Conservation (phyloP, 179 eudicot genomes). For the Silene noctiflora region DNA sequence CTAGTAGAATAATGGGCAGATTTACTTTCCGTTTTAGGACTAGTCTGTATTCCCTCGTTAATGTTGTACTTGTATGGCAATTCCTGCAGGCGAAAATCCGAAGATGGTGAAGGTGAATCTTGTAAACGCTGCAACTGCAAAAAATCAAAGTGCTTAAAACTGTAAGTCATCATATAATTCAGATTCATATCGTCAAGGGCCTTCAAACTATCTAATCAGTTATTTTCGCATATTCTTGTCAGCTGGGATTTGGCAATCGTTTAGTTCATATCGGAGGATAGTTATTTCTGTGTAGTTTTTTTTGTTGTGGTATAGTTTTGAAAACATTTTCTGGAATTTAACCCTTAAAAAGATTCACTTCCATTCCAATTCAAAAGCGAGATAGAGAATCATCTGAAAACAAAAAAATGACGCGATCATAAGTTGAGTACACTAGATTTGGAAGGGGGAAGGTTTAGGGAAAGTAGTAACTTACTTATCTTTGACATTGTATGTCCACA, state of each 20-base stretch:
- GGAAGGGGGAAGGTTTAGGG: background rate
- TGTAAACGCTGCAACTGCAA: slow-evolving; percentile 88
- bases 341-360: too few relatives aligned
- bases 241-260: too few relatives aligned
- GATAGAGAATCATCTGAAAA: too few relatives aligned
- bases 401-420: too few relatives aligned
- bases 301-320: background rate
- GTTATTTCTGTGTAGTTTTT: too few relatives aligned
- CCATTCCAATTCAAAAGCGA: too few relatives aligned
- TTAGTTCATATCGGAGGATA: too few relatives aligned
- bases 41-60: slow-evolving; percentile 12
- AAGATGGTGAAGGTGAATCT: slow-evolving; percentile 48
- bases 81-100: slow-evolving; percentile 55
- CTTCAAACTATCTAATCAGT: background rate
- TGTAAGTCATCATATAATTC: slow-evolving; percentile 42
- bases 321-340: background rate
- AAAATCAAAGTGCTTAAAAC: slow-evolving; percentile 83
- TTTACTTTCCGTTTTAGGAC: slow-evolving; percentile 10
- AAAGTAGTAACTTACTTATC: too few relatives aligned
- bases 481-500: background rate
- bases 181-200: background rate
- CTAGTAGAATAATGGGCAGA: background rate
- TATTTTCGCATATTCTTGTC: too few relatives aligned
- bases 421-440: background rate
- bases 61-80: background rate